Evolutionary conservation across 1,284 basidiomycete species (phyloP).

Genomic region (Chiua sp.): DNA sequence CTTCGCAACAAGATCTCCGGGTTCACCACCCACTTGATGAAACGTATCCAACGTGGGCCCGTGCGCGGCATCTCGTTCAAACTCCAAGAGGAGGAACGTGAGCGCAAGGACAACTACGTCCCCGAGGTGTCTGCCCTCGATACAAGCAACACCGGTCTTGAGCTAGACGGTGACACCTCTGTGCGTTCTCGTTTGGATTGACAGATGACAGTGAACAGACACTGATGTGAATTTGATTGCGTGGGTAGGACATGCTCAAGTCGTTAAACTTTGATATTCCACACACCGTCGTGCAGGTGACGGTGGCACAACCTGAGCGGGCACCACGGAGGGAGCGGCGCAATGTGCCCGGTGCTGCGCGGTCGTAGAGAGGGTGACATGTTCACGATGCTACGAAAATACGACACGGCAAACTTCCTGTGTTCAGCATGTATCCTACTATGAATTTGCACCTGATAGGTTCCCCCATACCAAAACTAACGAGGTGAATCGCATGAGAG

Average conservation of each 20-base stretch:
- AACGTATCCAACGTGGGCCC: constrained; percentile 99
- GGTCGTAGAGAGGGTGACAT: constrained; percentile 30
- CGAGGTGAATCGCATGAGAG: too few relatives aligned
- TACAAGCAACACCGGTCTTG: constrained; percentile 73
- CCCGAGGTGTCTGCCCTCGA: constrained; percentile 96
- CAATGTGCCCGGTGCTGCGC: constrained; percentile 84
- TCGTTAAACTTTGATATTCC: constrained; percentile 93
- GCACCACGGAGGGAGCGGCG: constrained; percentile 77
- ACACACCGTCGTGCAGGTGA: constrained; percentile 72
- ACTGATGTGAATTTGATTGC: neutral
- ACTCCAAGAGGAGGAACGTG: constrained; percentile 99
- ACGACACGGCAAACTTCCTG: neutral
- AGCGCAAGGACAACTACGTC: constrained; percentile 99
- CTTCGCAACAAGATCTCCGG: constrained; percentile 99
- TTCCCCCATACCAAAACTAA: too few relatives aligned
- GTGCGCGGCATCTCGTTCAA: constrained; percentile 99
- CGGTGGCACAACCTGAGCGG: constrained; percentile 75
- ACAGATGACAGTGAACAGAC: neutral
- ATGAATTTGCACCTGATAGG: too few relatives aligned
- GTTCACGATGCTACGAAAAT: constrained; percentile 5
- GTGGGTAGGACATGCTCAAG: constrained; percentile 77
- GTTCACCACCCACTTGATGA: constrained; percentile 99
- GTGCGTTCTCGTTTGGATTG: constrained; percentile 46
- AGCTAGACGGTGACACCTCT: constrained; percentile 93
- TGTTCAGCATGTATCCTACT: too few relatives aligned